Evolutionary conservation across 345 rosid species (phyloP).

Genomic region (Sisymbrium irio): DNA sequence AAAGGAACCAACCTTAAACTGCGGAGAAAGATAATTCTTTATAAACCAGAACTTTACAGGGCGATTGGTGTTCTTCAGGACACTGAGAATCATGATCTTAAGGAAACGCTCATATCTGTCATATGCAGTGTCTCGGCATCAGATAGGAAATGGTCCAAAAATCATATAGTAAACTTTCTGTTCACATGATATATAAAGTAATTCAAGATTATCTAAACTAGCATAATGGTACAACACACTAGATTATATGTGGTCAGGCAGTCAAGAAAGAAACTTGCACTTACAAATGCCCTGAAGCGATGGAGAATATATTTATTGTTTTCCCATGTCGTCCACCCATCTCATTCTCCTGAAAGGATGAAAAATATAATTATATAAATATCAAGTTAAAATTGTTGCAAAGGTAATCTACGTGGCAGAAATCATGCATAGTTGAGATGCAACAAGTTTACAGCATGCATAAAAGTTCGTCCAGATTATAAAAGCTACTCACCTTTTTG

Average conservation of each 20-base stretch:
- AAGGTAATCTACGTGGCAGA: conserved; percentile 15
- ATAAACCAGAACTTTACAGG: conserved; percentile 99
- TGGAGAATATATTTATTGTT: conserved; percentile 81
- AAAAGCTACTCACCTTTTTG: conserved; percentile 41
- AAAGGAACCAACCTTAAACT: conserved; percentile 69
- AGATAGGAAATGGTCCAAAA: conserved; percentile 8
- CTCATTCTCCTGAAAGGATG: conserved; percentile 48
- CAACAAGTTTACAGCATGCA: not conserved
- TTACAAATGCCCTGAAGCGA: conserved; percentile 99
- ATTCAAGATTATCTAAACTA: not conserved
- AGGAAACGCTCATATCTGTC: conserved; percentile 93
- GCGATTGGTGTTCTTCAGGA: conserved; percentile 83
- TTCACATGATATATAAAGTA: conserved; percentile 11
- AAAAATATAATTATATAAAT: conserved; percentile 23
- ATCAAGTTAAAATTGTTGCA: conserved; percentile 1
- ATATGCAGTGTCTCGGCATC: conserved; percentile 23
- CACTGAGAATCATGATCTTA: conserved; percentile 96
- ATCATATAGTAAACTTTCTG: not conserved
- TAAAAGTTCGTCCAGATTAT: not conserved
- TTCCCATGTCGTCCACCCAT: conserved; percentile 77
- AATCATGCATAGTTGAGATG: not conserved
- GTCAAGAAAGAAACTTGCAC: conserved; percentile 29
- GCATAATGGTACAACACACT: conserved; percentile 12
- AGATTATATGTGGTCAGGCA: conserved; percentile 7
- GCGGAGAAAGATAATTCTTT: conserved; percentile 98